A percentile compares a stretch with the other conserved stretches of the same genome.
Conservation (phyloP, 2,329 filamentous ascomycete genomes). For the Fusarium albidum region DNA sequence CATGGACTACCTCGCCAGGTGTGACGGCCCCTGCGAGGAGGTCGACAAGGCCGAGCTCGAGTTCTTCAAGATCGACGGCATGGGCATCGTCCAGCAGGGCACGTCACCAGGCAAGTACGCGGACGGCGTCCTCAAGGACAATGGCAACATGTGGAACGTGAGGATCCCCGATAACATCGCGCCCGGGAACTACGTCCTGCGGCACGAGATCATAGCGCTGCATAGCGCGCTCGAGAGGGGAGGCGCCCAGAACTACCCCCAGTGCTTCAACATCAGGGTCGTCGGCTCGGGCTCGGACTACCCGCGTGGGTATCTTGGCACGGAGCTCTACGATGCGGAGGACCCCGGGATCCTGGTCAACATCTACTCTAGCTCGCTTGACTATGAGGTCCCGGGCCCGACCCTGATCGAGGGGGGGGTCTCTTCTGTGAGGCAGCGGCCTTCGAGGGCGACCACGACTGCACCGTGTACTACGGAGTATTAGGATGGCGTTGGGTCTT, state of each 20-base stretch:
- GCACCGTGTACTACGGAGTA: slow-evolving; percentile 33
- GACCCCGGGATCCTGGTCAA: slow-evolving; percentile 49
- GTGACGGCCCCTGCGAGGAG: slow-evolving; percentile 51
- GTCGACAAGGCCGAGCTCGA: slow-evolving; percentile 52
- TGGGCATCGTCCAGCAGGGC: slow-evolving; percentile 48
- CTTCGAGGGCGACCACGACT: slow-evolving; percentile 37
- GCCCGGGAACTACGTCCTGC: slow-evolving; percentile 62
- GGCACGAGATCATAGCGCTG: slow-evolving; percentile 64
- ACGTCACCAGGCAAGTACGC: slow-evolving; percentile 50
- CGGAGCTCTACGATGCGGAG: slow-evolving; percentile 46
- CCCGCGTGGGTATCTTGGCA: slow-evolving; percentile 46
- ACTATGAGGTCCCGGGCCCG: slow-evolving; percentile 46
- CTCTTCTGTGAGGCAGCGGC: slow-evolving; percentile 37
- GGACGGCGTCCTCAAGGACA: slow-evolving; percentile 55
- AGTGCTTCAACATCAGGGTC: slow-evolving; percentile 60
- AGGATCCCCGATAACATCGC: slow-evolving; percentile 57
- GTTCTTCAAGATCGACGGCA: slow-evolving; percentile 57
- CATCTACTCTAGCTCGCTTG: slow-evolving; percentile 41
- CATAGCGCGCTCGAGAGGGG: slow-evolving; percentile 53
- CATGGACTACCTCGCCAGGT: slow-evolving; percentile 56
- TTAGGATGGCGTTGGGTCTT: not conserved
- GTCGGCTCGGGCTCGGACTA: slow-evolving; percentile 49
- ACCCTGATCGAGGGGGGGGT: slow-evolving; percentile 37
- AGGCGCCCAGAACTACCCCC: slow-evolving; percentile 61
- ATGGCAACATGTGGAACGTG: slow-evolving; percentile 60